These are phyloP conservation scores for Trichoderma pleuroti DNA, from an alignment of 2,329 filamentous ascomycete genomes.

Conservation along the genomic window DNA sequence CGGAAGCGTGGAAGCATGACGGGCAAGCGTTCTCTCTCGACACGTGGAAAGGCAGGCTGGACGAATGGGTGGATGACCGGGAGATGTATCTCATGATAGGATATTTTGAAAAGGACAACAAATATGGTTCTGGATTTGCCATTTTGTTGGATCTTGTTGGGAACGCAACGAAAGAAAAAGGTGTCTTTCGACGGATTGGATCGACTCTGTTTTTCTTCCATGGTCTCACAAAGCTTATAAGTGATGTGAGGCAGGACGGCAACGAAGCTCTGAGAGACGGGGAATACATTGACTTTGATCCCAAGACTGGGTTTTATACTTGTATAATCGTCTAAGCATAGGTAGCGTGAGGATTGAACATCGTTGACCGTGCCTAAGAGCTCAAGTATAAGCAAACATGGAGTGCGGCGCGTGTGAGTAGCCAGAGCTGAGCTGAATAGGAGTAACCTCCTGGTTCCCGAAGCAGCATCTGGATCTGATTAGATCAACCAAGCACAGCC, in stretches of 20 bases:
- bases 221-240: not conserved
- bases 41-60: not conserved
- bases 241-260: not conserved
- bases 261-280: not conserved
- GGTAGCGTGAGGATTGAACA: not conserved
- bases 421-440: not conserved
- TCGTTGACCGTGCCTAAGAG: not conserved
- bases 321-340: not conserved
- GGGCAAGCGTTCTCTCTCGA: conserved; percentile 2
- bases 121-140: not conserved
- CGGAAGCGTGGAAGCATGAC: not conserved
- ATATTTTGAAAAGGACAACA: not conserved
- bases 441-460: not conserved
- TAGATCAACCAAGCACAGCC: not conserved
- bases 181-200: not conserved
- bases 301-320: not conserved
- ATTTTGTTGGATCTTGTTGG: not conserved
- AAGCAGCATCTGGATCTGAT: not conserved
- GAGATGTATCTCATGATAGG: conserved; percentile 10
- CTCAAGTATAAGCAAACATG: not conserved
- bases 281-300: not conserved
- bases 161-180: not conserved
- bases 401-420: not conserved
- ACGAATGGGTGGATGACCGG: not conserved
- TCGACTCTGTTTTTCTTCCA: not conserved